Conservation (phyloP, 192 early-diverging fungal species). For the Coemansia sp. region DNA sequence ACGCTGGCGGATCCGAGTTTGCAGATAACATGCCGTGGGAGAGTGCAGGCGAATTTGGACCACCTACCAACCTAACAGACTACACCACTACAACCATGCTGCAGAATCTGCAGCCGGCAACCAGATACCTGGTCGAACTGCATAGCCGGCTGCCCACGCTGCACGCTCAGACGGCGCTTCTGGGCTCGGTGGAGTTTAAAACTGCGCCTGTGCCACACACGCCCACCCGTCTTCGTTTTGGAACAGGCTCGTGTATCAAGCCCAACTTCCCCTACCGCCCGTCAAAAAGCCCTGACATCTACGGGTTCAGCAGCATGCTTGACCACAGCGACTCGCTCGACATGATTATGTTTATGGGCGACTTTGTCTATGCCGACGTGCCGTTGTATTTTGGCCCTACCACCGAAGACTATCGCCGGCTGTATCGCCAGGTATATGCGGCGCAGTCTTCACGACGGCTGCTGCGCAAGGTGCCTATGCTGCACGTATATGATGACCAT, state of each 20-base stretch:
- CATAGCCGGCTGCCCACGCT: constrained; percentile 30
- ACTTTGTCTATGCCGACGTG: constrained; percentile 57
- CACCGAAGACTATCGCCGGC: constrained; percentile 45
- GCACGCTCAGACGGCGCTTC: constrained; percentile 12
- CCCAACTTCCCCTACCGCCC: constrained; percentile 53
- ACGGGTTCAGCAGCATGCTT: constrained; percentile 44
- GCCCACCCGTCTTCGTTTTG: constrained; percentile 38
- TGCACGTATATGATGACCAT: constrained; percentile 57
- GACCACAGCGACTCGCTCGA: constrained; percentile 37
- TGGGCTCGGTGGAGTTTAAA: constrained; percentile 37
- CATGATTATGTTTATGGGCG: constrained; percentile 54
- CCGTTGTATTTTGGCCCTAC: constrained; percentile 43
- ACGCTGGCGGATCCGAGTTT: neutral
- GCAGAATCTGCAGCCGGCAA: constrained; percentile 29
- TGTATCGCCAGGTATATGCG: constrained; percentile 50
- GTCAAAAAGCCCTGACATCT: constrained; percentile 26
- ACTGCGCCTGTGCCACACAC: constrained; percentile 23
- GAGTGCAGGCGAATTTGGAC: constrained; percentile 22
- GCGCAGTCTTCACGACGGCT: constrained; percentile 33
- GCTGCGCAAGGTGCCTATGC: constrained; percentile 39
- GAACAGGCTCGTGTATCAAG: constrained; percentile 54
- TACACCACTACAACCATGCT: constrained; percentile 25
- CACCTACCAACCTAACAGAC: constrained; percentile 25
- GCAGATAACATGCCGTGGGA: constrained; percentile 29
- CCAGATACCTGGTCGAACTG: constrained; percentile 40